Evolutionary conservation across 225 moss, liverwort and hornwort genomes (phyloP), one percentile per base, ranked within the genome.

Genomic region (Bryum argenteum): DNA sequence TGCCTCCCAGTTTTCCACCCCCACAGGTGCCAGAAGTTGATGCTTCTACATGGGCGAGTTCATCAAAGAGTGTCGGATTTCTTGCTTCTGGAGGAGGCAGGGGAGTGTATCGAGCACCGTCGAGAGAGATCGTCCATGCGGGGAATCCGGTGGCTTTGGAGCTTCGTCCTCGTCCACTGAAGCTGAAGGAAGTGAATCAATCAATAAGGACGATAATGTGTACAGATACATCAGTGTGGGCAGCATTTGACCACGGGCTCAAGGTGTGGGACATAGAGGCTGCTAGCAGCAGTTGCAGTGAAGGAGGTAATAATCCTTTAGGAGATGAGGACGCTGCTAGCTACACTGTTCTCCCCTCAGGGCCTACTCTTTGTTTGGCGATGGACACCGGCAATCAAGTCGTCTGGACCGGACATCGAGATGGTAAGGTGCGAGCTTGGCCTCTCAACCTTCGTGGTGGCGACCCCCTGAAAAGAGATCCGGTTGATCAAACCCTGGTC

Each of bases 251-350:
- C 69, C 82, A 79, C 65, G 93, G 91, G 59, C 72, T 91, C 53
- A 87, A 89, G 85, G 85, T 93, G 50, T 96, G 96, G 96, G 91
- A 93, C 62, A 81, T 96, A 48, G 80, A 81, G 65, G 81, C 82
- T 67, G 87, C 93, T 50, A 91, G 81, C 28, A 71, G 89, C 40
- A 65, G 70, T 21, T 87, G 85, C 77, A 84, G 88, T 69, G 80
- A 79, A 64, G 91, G 93, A 23, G 67, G 62, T 18, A 75, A 77
- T n/a, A 91, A 94, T 80, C 78, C 84, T 53, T 45, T 80, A 9
- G 98, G 92, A 58, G 98, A 98, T 66, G 94, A 94, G 58, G 98
- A 98, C 64, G 89, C 98, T 17, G 98, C 98, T 12, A 65, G 88
- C 23, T 94, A 91, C 65, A 83, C 75, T 58, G 80, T 82, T 60